Evolutionary conservation across 805 yeast species (phyloP), one percentile per base, ranked within the genome.

Genomic region (Metschnikowia orientalis): DNA sequence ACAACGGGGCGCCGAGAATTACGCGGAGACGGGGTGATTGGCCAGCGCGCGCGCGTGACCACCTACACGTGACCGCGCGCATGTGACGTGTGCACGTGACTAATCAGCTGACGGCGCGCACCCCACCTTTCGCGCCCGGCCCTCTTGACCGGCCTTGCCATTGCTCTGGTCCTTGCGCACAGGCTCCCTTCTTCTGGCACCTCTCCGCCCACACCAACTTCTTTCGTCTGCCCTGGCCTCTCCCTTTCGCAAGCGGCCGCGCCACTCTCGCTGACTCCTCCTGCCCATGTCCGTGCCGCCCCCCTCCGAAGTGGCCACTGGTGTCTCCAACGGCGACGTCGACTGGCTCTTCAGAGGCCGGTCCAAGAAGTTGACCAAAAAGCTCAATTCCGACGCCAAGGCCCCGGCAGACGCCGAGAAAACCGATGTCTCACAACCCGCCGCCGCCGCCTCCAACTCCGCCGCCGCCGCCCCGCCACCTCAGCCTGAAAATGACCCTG

Each of bases 261-360:
- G 8, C 17, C 17, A 10, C 20, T 9, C 18, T 15, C 12, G 6
- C n/a, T 11, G n/a, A 10, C 13, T 10, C n/a, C 9, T 25, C 12
- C 6, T 8, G 17, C 18, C 12, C 11, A 43, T 43, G 48, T 38
- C 42, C 18, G 35, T 26, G 7, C 34, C 40, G 8, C 38, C 44
- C 18, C 40, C 41, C 8, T 32, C 42, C 8, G 50, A 47, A 13
- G 38, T 47, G 39, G 67, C 61, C 15, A 56, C 71, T 6, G 83
- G 84, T 4, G 84, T 78, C 2, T 63, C 81, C 32, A 78, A 80
- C 47, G 81, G 84, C 26, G 90, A 83, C 45, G 88, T 84, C 8
- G 94, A 83, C 50, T 84, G 95, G 95, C 63, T 84, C 17, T 83
- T 83, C 51, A 67, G 87, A 47, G 89, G 89, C n/a, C 79, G 79